Evolutionary conservation across 345 rosid species (phyloP), one percentile per base, ranked within the genome.

Genomic region (Psidium guajava): DNA sequence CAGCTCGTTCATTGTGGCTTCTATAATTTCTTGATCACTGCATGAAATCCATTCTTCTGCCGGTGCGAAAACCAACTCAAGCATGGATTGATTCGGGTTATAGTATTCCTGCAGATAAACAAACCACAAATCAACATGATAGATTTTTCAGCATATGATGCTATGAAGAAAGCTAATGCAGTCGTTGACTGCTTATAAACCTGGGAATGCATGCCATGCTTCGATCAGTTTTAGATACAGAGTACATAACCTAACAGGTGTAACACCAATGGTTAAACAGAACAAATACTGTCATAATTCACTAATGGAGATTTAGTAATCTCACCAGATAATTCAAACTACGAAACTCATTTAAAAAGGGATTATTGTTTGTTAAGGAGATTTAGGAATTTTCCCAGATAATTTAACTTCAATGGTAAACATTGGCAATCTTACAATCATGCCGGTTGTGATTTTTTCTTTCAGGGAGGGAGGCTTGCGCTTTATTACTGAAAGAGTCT

Each of bases 1-100:
- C 49, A 97, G 95, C 91, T 97, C 99, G 86, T 90, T 92, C 98
- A 97, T 95, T 20, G 98, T 94, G 22, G 99, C 98, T 87, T 95
- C 95, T 82, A 97, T 94, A 82, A 97, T 97, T 82, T 95, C 98
- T 12, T 92, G 87, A 87, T 97, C 95, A 16, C 92, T 94, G 24
- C 94, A 13, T 40, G 96, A 93, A 87, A 97, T 93, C 99, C 99
- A 95, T 90, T 94, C 96, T 89, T 93, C 99, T 44, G 98, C 98
- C 2, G 99, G 99, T 47, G 98, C 98, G 90, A 97, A 95, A 84
- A 95, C 98, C 82, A 97, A 89, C 94, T 97, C 99, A 90, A 97
- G 91, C 96, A 97, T 97, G 18, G 99, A 97, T 69, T 92, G 92
- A 87, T 94, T 92, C 27, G 98, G 98, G 88, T 92, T 89, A 82